Evolutionary conservation across 306 rosid species (phyloP).

Genomic region (Cyamopsis tetragonoloba): DNA sequence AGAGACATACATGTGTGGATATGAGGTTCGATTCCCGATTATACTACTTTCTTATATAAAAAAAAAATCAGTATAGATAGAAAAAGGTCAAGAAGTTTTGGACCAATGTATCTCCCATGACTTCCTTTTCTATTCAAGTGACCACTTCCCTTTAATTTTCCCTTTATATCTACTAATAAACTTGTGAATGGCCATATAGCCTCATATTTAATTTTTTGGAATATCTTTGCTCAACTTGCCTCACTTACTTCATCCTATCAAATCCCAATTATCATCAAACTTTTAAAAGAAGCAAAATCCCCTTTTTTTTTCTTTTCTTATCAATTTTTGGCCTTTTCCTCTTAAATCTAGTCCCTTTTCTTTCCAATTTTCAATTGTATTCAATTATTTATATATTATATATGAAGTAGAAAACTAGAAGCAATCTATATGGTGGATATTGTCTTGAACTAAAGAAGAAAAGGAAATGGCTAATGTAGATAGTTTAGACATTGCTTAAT

Average conservation of each 20-base stretch:
- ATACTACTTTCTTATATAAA: too few relatives aligned
- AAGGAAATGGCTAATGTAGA: background rate
- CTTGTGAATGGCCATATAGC: constrained; percentile 6
- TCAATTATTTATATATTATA: too few relatives aligned
- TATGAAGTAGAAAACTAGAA: background rate
- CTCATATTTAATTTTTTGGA: constrained; percentile 18
- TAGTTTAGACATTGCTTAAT: background rate
- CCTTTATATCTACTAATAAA: constrained; percentile 16
- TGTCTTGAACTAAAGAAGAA: background rate
- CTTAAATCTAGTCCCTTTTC: constrained; percentile 4
- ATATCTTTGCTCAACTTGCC: constrained; percentile 32
- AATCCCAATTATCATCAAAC: constrained; percentile 23
- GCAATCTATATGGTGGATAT: background rate
- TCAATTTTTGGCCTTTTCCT: background rate
- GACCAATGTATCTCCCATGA: background rate
- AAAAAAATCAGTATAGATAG: too few relatives aligned
- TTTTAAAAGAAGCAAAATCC: constrained; percentile 20
- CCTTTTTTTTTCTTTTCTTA: background rate
- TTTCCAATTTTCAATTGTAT: background rate
- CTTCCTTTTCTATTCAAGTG: constrained; percentile 22
- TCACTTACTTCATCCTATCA: constrained; percentile 30
- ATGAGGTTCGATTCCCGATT: too few relatives aligned
- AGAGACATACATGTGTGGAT: too few relatives aligned
- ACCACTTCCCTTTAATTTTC: constrained; percentile 36
- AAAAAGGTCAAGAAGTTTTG: constrained; percentile 14